Base-by-base conservation (phyloP, 345 rosid genomes). In the Melaleuca quinquenervia region DNA sequence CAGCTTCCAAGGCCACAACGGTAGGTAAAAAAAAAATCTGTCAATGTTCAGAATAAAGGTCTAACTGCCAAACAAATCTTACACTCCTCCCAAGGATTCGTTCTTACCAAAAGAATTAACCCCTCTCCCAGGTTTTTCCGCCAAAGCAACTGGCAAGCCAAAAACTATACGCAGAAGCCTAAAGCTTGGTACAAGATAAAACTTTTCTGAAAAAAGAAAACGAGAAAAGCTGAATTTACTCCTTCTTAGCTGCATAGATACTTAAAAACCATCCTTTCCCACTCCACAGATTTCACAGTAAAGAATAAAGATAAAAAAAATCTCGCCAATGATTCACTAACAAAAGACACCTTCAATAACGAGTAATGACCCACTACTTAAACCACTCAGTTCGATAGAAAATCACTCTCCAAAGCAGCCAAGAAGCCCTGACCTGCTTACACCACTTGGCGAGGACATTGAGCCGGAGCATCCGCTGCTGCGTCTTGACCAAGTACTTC, bases 381-480 rank as follows among this genome's bases (percentile, higher is more conserved):
- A 70, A 36, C 74, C 32, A 60, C 52, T 44, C 52, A 16, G 52
- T 48, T 80, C 50, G 21, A 80, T 11, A 50, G 29, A 22, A 80
- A 51, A 82, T 82, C 52, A 50, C 52, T 14, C 84, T 53, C 45
- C 64, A 83, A 53, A 15, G 62, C 84, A 32, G 26, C 49, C 56
- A 22, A 82, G 27, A 52, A 15, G 3, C 5, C 29, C 88, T 85
- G 49, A 96, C 99, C 99, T 98, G 99, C 89, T 95, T 96, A 89
- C 99, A 98, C 99, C 99, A 98, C 89, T 98, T 95, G 52, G 99
- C 94, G 24, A 96, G 96, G 49, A 96, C 98, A 91, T 93, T 93
- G 86, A 98, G 99, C 6, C 98, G 87, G 36, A 98, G 98, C 97
- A 96, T 92, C 62, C 99, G 98, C 87, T 98, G 99, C 90, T 94